Percentiles rank a stretch among this genome's conserved stretches.
These are phyloP conservation scores for Corynascus novoguineensis DNA, from an alignment of 495 filamentous ascomycete species.

Conservation along the genomic window DNA sequence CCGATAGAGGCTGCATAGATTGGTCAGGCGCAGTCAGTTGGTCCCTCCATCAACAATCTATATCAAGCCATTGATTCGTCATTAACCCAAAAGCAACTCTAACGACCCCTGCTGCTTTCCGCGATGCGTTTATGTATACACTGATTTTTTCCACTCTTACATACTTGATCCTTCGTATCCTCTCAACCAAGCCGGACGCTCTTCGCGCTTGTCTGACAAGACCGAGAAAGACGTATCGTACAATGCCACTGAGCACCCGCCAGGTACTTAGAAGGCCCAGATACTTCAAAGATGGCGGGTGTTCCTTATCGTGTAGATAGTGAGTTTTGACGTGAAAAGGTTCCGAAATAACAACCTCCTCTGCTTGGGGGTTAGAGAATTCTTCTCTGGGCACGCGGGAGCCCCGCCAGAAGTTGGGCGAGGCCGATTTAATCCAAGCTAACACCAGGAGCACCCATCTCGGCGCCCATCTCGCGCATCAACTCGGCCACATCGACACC, in stretches of 20 bases:
- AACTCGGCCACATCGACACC: conserved; percentile 30
- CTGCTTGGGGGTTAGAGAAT: not conserved
- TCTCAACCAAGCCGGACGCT: not conserved
- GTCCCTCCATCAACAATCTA: not conserved
- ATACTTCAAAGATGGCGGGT: too few relatives aligned
- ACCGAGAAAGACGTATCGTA: conserved; percentile 6
- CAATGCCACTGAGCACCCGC: conserved; percentile 1
- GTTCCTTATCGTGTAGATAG: too few relatives aligned
- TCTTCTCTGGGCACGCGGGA: not conserved
- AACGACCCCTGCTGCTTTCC: not conserved
- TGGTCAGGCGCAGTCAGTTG: not conserved
- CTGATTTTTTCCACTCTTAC: not conserved
- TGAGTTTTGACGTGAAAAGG: too few relatives aligned
- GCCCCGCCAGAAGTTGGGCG: not conserved
- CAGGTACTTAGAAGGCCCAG: too few relatives aligned
- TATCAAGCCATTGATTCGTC: not conserved
- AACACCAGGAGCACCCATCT: conserved; percentile 36
- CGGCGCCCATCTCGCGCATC: conserved; percentile 34
- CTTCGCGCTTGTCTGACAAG: not conserved
- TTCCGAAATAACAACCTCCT: not conserved
- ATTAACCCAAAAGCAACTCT: conserved; percentile 8
- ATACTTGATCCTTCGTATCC: not conserved
- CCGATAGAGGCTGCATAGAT: conserved; percentile 35
- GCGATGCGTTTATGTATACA: conserved; percentile 2
- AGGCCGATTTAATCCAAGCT: conserved; percentile 38